Evolutionary conservation across 352 stramenopile species (phyloP), one percentile per base, ranked within the genome.

Genomic region (Phytopythium vexans): DNA sequence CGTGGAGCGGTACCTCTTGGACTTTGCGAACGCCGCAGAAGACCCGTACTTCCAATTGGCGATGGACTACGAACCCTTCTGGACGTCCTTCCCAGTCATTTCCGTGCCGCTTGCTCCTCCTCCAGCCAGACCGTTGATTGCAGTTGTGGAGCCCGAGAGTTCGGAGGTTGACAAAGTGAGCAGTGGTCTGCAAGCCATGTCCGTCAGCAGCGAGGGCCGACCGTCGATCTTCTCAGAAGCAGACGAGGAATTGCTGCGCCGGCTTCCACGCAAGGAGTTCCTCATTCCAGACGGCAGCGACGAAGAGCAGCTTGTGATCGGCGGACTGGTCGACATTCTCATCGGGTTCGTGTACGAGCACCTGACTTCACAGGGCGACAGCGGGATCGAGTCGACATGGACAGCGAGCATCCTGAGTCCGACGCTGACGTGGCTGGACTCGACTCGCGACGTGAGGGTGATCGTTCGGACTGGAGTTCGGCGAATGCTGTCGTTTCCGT

Each of bases 321-420:
- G 89, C 41, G 90, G 86, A 16, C 74, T 99, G 6, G 67, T 93
- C 1, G 96, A 99, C 62, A 86, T 99, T 46, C 72, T 99, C 31
- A 93, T 98, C 38, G 91, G 92, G 4, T 99, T 97, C 61, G 82
- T 73, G 5, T 99, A 99, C 68, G 97, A 99, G 53, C 82, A 98
- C 44, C 69, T 98, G 33, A 96, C 88, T 10, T 98, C 92, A 2
- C 82, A 97, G 52, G 96, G 95, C 36, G 97, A 99, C 60, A 86
- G 89, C 47, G 96, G 82, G 8, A 86, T 98, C 6, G 97, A 99
- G 74, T 98, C 95, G 6, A 89, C 94, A 10, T 99, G 96, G 96
- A 99, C 96, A 11, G 86, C 98, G 8, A 95, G 92, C 41, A 98
- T 94, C 60, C 63, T 99, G 21, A 98, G 92, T 50, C 77, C 93